These are phyloP conservation scores for Gnetum montanum DNA, from an alignment of 75 land plant species.

Conservation along the genomic window DNA sequence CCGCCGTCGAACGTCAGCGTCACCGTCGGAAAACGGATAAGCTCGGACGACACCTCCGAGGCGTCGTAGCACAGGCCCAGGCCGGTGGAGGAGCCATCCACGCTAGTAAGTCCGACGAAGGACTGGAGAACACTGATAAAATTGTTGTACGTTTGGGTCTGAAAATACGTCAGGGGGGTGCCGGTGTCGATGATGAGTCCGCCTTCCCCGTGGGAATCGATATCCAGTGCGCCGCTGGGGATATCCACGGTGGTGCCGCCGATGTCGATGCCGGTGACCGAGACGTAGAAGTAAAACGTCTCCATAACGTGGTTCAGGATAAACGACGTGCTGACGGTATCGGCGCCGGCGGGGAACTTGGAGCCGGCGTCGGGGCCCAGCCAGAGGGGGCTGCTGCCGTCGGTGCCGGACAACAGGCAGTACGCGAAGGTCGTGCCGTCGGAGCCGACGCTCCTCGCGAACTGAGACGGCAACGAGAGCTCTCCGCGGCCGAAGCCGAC, in stretches of 20 bases:
- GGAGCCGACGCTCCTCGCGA: constrained; percentile 8
- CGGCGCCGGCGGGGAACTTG: neutral
- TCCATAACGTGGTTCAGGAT: neutral
- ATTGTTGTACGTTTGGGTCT: neutral
- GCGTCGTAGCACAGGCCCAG: constrained; percentile 2
- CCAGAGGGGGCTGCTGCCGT: neutral
- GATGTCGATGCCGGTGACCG: neutral
- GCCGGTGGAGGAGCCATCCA: constrained; percentile 9
- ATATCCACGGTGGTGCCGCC: neutral
- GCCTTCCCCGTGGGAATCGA: neutral
- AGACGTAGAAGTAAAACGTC: constrained; percentile 8
- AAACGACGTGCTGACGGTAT: neutral
- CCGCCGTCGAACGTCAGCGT: constrained; percentile 6
- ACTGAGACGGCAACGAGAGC: constrained; percentile 19
- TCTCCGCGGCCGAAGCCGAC: constrained; percentile 17
- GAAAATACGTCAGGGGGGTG: neutral
- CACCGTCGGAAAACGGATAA: constrained; percentile 2
- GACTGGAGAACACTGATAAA: neutral
- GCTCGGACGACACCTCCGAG: no score
- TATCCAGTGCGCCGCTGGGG: neutral
- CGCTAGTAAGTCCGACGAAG: neutral
- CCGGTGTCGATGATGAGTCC: constrained; percentile 7
- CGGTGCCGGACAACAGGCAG: constrained; percentile 12
- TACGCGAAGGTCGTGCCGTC: constrained; percentile 13
- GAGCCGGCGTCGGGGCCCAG: constrained; percentile 10